phyloP scores from a whole-genome alignment of 1,284 basidiomycete species.

The Naganishia liquefaciens region DNA sequence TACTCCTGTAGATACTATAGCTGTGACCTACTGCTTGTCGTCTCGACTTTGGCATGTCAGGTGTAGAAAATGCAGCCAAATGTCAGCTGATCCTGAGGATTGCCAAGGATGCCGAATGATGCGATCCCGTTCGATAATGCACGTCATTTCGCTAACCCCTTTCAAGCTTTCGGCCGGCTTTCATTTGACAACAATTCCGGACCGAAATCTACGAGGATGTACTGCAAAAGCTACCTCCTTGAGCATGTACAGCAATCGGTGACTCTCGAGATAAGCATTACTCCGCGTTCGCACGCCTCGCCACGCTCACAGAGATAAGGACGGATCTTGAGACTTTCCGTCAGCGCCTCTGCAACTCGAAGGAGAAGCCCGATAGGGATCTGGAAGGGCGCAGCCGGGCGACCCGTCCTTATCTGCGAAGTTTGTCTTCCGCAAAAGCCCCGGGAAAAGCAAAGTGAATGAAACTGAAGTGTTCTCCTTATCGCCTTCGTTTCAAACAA shows the following conservation, averaged over 20 bases:
- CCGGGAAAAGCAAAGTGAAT: neutral
- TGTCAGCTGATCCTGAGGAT: conserved; percentile 15
- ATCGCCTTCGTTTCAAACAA: neutral
- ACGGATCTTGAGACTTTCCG: conserved; percentile 3
- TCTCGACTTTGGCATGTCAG: neutral
- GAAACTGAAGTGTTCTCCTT: conserved; percentile 1
- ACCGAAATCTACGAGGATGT: neutral
- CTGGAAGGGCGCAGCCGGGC: neutral
- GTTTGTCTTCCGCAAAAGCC: neutral
- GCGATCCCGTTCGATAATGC: conserved; percentile 1
- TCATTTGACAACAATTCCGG: neutral
- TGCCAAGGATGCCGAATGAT: conserved; percentile 20
- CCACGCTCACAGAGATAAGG: conserved; percentile 18
- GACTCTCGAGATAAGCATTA: neutral
- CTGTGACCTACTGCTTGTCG: neutral
- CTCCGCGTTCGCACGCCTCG: neutral
- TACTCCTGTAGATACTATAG: too few species aligned
- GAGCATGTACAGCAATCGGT: neutral
- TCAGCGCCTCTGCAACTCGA: neutral
- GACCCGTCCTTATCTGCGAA: neutral
- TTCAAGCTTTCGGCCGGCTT: too few species aligned
- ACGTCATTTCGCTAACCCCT: conserved; percentile 6
- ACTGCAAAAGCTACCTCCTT: neutral
- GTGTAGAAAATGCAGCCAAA: neutral
- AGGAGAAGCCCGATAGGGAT: conserved; percentile 24